These are phyloP conservation scores for Neurospora tetrasperma DNA, from an alignment of 495 filamentous ascomycete species.

Conservation along the genomic window DNA sequence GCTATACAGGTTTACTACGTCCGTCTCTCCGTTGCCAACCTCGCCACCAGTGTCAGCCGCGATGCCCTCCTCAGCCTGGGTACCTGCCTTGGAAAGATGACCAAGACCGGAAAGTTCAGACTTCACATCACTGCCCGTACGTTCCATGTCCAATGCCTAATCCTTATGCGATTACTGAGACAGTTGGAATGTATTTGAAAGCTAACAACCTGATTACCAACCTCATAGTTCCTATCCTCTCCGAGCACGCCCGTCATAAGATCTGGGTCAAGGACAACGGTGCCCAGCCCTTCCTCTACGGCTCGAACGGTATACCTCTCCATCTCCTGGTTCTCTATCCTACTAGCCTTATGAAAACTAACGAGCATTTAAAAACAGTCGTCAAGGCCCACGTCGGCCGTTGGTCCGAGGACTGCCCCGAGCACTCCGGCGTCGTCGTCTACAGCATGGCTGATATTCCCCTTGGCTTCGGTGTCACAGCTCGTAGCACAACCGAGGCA, in stretches of 20 bases:
- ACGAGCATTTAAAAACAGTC: constrained; percentile 26
- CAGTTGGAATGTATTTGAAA: neutral
- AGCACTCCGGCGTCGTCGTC: constrained; percentile 68
- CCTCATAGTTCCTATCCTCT: constrained; percentile 58
- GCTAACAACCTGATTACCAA: neutral
- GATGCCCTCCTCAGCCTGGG: constrained; percentile 74
- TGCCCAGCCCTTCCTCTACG: constrained; percentile 91
- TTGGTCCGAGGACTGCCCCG: constrained; percentile 77
- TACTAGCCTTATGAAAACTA: neutral
- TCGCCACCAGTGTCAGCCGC: constrained; percentile 75
- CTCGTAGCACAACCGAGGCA: constrained; percentile 71
- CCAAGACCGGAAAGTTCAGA: constrained; percentile 84
- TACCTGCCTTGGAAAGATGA: constrained; percentile 77
- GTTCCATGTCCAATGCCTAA: neutral
- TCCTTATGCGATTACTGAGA: neutral
- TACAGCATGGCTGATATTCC: constrained; percentile 67
- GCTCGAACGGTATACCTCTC: constrained; percentile 16
- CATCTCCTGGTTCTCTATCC: neutral
- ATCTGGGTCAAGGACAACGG: constrained; percentile 93
- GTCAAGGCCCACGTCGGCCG: constrained; percentile 87
- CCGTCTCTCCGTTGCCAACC: constrained; percentile 72
- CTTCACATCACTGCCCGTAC: constrained; percentile 63
- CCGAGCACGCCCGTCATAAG: constrained; percentile 83
- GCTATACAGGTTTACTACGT: constrained; percentile 72
- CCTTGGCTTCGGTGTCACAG: constrained; percentile 63